These are phyloP conservation scores for Phytophthora idaei DNA, from an alignment of 352 stramenopile genomes.

Conservation along the genomic window DNA sequence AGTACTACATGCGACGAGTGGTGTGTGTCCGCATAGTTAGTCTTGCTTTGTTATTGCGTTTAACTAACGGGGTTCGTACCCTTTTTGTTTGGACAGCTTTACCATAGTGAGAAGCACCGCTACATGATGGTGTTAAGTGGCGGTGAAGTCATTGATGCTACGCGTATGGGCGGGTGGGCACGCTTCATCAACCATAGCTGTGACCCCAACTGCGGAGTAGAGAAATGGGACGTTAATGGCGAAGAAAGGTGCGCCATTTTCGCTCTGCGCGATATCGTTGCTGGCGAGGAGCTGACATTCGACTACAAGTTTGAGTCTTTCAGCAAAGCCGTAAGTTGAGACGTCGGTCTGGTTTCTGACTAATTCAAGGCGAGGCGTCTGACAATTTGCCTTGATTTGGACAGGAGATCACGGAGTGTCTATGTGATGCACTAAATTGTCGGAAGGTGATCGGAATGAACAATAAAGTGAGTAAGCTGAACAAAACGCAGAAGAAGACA, in stretches of 20 bases:
- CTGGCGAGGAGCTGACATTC: constrained; percentile 93
- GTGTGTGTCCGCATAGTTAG: constrained; percentile 33
- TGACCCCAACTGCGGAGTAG: constrained; percentile 92
- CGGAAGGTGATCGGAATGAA: constrained; percentile 79
- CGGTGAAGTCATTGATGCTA: constrained; percentile 89
- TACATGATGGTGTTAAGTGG: constrained; percentile 89
- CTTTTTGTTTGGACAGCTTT: constrained; percentile 41
- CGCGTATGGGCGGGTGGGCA: constrained; percentile 89
- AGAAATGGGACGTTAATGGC: constrained; percentile 94
- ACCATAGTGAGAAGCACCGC: constrained; percentile 84
- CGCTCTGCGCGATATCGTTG: constrained; percentile 85
- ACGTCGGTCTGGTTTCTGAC: not conserved
- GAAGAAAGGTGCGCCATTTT: constrained; percentile 97
- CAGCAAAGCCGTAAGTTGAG: constrained; percentile 34
- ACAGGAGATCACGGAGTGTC: constrained; percentile 77
- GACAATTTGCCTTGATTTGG: constrained; percentile 6
- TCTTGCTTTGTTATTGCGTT: not conserved
- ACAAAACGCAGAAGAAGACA: constrained; percentile 28
- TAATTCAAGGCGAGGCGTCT: not conserved
- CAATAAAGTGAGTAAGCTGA: constrained; percentile 50
- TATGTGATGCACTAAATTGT: constrained; percentile 67
- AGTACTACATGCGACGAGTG: constrained; percentile 80
- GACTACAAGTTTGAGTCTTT: constrained; percentile 91
- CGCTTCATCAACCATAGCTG: constrained; percentile 97
- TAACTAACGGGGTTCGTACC: not conserved